Evolutionary conservation across 345 rosid species (phyloP).

Genomic region (Noccaea bulbosa): DNA sequence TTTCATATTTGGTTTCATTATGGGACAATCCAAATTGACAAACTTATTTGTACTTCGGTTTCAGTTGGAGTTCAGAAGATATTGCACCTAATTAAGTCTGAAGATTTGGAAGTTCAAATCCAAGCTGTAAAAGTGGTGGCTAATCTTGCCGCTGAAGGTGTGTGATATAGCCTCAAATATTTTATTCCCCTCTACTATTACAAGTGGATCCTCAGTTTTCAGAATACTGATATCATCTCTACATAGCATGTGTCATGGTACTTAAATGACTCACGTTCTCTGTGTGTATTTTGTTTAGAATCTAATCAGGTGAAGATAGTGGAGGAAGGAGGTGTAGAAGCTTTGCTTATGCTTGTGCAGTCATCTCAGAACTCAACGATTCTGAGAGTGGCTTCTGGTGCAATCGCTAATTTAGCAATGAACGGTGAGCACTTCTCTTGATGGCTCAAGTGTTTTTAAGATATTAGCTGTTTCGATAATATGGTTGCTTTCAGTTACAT

Average conservation of each 20-base stretch:
- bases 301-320: conserved; percentile 82
- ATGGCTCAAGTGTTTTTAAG: conserved; percentile 25
- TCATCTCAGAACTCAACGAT: conserved; percentile 76
- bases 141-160: conserved; percentile 98
- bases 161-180: conserved; percentile 1
- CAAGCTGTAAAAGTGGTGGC: conserved; percentile 96
- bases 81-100: conserved; percentile 72
- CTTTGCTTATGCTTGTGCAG: conserved; percentile 67
- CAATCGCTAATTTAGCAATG: conserved; percentile 97
- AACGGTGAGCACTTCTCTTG: conserved; percentile 57
- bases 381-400: conserved; percentile 95
- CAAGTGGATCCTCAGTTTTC: not conserved
- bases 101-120: conserved; percentile 82
- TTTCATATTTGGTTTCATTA: not conserved
- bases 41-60: conserved; percentile 33
- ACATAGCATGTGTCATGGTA: not conserved
- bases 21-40: conserved; percentile 21
- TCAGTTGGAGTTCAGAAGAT: conserved; percentile 91
- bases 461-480: not conserved
- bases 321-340: conserved; percentile 95
- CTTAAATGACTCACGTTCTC: conserved; percentile 20
- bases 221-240: not conserved
- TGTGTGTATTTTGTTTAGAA: conserved; percentile 53
- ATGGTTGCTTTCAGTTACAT: not conserved
- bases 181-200: not conserved